Evolutionary conservation across 352 stramenopile genomes (phyloP).

Genomic region (Peronospora farinosa): DNA sequence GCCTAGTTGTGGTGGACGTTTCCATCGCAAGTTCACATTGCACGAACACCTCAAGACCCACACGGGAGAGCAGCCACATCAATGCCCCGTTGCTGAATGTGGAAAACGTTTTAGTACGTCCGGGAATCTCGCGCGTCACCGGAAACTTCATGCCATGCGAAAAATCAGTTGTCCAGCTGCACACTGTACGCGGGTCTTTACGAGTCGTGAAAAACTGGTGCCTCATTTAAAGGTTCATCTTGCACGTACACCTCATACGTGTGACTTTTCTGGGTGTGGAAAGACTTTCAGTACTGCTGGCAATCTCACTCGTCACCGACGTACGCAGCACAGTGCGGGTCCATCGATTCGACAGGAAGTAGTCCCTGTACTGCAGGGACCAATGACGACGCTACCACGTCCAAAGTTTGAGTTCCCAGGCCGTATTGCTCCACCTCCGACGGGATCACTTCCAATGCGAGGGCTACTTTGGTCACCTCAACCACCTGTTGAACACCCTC

Average conservation of each 20-base stretch:
- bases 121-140: conserved; percentile 49
- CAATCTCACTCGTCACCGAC: conserved; percentile 57
- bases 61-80: conserved; percentile 70
- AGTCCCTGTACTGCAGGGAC: neutral
- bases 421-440: conserved; percentile 10
- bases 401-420: conserved; percentile 30
- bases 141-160: conserved; percentile 40
- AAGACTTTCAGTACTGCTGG: conserved; percentile 61
- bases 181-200: conserved; percentile 40
- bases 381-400: conserved; percentile 16
- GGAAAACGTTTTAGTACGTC: conserved; percentile 61
- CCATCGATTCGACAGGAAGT: conserved; percentile 14
- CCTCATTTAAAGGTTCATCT: conserved; percentile 47
- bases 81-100: conserved; percentile 48
- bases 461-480: conserved; percentile 30
- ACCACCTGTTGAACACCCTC: conserved; percentile 17
- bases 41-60: conserved; percentile 81
- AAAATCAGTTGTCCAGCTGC: conserved; percentile 40
- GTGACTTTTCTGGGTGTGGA: conserved; percentile 40
- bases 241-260: conserved; percentile 46
- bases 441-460: conserved; percentile 30
- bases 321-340: conserved; percentile 40
- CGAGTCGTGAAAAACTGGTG: conserved; percentile 43
- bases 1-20: conserved; percentile 41
- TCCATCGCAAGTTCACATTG: conserved; percentile 74